Conservation (phyloP, 192 early-diverging fungal species). For the Podila minutissima region DNA sequence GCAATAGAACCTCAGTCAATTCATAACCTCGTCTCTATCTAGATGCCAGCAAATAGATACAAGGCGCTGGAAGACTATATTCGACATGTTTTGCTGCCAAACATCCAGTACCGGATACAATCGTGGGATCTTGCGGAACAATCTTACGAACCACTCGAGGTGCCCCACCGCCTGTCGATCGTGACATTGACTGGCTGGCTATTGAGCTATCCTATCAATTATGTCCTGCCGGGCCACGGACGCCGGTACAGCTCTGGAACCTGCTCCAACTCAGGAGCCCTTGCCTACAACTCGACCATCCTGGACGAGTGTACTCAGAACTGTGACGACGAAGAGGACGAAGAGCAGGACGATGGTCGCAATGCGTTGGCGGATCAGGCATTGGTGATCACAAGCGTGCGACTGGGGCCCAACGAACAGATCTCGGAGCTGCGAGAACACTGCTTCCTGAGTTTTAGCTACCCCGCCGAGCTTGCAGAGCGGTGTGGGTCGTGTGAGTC, state of each 20-base stretch:
- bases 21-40: background rate
- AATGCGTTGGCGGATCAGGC: conserved; percentile 30
- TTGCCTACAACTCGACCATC: too few species aligned
- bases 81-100: conserved; percentile 9
- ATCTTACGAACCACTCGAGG: conserved; percentile 9
- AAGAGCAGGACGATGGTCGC: conserved; percentile 11
- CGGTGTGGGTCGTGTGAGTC: background rate
- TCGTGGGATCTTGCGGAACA: conserved; percentile 39
- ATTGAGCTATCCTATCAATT: conserved; percentile 25
- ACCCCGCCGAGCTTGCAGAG: conserved; percentile 22
- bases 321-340: conserved; percentile 27
- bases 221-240: conserved; percentile 16
- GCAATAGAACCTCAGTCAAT: background rate
- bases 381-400: conserved; percentile 18
- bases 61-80: conserved; percentile 18
- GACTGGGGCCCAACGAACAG: conserved; percentile 7
- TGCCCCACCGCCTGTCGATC: conserved; percentile 22
- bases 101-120: conserved; percentile 12
- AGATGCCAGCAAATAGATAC: conserved; percentile 30
- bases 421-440: conserved; percentile 14
- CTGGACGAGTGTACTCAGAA: conserved; percentile 8
- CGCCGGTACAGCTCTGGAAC: too few species aligned
- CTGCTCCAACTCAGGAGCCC: too few species aligned
- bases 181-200: conserved; percentile 30
- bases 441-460: conserved; percentile 28